These are phyloP conservation scores for Ustilago crameri DNA, from an alignment of 1,284 basidiomycete genomes.

Conservation along the genomic window DNA sequence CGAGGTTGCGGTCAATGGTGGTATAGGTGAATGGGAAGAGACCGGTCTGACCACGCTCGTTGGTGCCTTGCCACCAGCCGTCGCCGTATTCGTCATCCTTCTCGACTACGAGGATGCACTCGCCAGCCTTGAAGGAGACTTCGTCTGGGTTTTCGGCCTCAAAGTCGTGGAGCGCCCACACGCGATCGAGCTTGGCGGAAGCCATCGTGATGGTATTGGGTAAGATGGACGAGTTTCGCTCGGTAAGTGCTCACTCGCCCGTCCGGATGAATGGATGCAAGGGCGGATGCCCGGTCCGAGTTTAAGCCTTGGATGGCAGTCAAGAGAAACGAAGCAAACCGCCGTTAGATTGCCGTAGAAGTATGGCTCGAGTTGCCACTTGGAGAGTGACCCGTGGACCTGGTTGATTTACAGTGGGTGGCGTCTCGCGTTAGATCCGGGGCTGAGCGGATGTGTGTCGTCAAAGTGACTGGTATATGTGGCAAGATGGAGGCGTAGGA, in stretches of 20 bases:
- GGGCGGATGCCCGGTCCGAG: neutral
- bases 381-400: too few species aligned
- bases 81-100: conserved; percentile 93
- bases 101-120: conserved; percentile 88
- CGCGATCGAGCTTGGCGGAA: conserved; percentile 53
- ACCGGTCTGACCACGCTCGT: conserved; percentile 81
- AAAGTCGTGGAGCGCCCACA: conserved; percentile 81
- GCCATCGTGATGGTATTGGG: conserved; percentile 21
- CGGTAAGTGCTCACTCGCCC: neutral
- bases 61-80: conserved; percentile 99
- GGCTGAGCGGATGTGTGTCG: too few species aligned
- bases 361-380: neutral
- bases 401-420: too few species aligned
- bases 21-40: conserved; percentile 94
- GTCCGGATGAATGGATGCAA: neutral
- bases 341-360: neutral
- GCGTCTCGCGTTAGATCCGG: too few species aligned
- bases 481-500: too few species aligned
- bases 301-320: neutral
- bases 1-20: conserved; percentile 57
- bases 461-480: too few species aligned
- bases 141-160: conserved; percentile 93
- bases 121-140: conserved; percentile 84
- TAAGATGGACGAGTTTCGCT: conserved; percentile 1
- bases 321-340: neutral